Evolutionary conservation across 1,284 basidiomycete species (phyloP).

Genomic region (Cutaneotrichosporon mucoides): DNA sequence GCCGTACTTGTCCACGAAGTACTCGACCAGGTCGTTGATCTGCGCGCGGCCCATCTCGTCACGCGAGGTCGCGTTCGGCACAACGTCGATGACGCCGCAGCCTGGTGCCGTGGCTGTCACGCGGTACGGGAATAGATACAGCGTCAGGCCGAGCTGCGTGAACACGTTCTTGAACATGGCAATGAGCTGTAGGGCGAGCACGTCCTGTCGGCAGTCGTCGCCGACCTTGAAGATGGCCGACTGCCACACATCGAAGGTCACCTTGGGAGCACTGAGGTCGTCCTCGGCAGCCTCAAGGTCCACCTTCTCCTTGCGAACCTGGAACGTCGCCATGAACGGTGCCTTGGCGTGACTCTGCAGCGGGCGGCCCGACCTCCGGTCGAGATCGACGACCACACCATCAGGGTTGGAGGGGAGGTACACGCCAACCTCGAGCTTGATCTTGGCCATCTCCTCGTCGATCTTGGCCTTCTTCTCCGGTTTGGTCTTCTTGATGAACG

Average conservation of each 20-base stretch:
- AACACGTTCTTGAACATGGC: conserved; percentile 99
- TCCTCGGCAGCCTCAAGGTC: conserved; percentile 23
- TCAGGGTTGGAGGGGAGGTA: conserved; percentile 98
- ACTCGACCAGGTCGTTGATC: conserved; percentile 90
- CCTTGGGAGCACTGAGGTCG: conserved; percentile 52
- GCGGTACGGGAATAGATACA: conserved; percentile 94
- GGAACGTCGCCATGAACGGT: conserved; percentile 99
- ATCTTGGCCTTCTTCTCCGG: conserved; percentile 98
- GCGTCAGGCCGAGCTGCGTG: conserved; percentile 73
- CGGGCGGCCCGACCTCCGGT: conserved; percentile 92
- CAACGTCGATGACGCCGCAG: conserved; percentile 97
- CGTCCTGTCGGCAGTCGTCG: conserved; percentile 97
- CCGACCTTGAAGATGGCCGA: conserved; percentile 99
- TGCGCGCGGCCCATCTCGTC: conserved; percentile 99
- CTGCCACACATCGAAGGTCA: conserved; percentile 89
- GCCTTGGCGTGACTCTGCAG: conserved; percentile 99
- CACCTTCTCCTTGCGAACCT: conserved; percentile 74
- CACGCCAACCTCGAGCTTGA: conserved; percentile 85
- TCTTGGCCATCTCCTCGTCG: conserved; percentile 98
- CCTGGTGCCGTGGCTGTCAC: conserved; percentile 97
- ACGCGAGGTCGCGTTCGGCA: conserved; percentile 94
- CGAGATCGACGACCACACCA: conserved; percentile 90
- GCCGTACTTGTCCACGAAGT: conserved; percentile 94
- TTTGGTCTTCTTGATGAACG: conserved; percentile 92
- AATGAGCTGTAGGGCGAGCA: conserved; percentile 92